Conservation (phyloP, 2,329 filamentous ascomycete species). For the Aspergillus aculeatinus region DNA sequence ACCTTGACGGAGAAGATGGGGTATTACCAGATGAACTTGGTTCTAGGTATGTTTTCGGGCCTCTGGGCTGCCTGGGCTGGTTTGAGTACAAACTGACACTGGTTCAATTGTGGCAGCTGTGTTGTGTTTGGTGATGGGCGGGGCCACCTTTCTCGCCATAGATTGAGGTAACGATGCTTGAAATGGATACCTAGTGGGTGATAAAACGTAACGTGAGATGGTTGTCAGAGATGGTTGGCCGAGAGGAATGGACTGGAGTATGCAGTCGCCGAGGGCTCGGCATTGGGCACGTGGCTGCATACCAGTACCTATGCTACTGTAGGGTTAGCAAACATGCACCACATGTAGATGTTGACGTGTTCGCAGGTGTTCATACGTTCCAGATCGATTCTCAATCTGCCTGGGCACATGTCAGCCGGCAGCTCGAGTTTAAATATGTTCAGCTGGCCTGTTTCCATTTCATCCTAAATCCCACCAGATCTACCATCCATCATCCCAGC, state of each 20-base stretch:
- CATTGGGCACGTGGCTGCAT: background rate
- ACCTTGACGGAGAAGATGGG: background rate
- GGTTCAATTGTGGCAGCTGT: background rate
- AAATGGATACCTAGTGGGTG: background rate
- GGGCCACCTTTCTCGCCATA: background rate
- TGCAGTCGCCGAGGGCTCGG: too few species aligned
- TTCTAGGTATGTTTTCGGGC: background rate
- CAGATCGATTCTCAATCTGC: background rate
- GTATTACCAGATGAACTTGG: background rate
- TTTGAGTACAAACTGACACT: background rate
- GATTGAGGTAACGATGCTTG: background rate
- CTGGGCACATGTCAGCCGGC: background rate
- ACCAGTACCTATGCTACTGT: background rate
- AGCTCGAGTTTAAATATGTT: too few species aligned
- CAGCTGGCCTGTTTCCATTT: too few species aligned
- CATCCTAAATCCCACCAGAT: too few species aligned
- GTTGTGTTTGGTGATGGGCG: background rate
- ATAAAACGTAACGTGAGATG: background rate
- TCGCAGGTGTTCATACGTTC: too few species aligned
- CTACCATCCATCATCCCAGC: too few species aligned
- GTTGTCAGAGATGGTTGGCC: too few species aligned
- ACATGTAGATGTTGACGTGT: too few species aligned
- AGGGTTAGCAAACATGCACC: background rate
- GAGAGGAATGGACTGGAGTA: too few species aligned
- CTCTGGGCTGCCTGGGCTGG: background rate